Percentiles rank a stretch among this genome's conserved stretches.
These are phyloP conservation scores for Colletotrichum shisoi DNA, from an alignment of 2,329 filamentous ascomycete species.

Conservation along the genomic window DNA sequence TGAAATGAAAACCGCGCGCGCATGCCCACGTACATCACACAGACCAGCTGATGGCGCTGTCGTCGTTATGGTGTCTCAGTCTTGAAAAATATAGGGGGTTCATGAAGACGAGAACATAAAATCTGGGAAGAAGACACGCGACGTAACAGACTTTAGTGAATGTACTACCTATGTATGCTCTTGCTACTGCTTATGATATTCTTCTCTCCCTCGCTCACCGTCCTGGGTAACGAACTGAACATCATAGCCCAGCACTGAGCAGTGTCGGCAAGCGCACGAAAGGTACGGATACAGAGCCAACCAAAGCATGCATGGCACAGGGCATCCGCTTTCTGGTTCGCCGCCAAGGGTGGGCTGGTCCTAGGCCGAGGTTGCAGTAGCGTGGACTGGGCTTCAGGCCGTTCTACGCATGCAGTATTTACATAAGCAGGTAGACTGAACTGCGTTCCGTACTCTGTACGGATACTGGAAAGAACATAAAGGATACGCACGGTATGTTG, in stretches of 20 bases:
- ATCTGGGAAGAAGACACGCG: not conserved
- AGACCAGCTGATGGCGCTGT: conserved; percentile 8
- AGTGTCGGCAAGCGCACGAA: not conserved
- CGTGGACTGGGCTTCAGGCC: no score
- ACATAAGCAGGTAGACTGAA: not conserved
- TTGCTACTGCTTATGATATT: not conserved
- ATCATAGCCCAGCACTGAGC: not conserved
- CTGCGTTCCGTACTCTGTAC: not conserved
- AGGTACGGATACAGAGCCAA: not conserved
- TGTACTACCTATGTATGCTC: not conserved
- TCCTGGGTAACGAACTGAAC: not conserved
- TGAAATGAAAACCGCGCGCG: not conserved
- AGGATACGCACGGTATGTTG: not conserved
- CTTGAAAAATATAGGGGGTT: not conserved
- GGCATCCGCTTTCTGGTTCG: not conserved
- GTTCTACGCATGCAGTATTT: not conserved
- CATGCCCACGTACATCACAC: not conserved
- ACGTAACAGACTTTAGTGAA: not conserved
- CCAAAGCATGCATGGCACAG: not conserved
- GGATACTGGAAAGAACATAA: not conserved
- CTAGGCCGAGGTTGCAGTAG: conserved; percentile 10
- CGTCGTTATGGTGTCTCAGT: not conserved
- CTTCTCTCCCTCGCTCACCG: not conserved
- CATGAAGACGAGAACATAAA: not conserved
- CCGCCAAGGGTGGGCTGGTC: not conserved